Evolutionary conservation across 306 rosid genomes (phyloP).

Genomic region (Echinosophora koreensis): DNA sequence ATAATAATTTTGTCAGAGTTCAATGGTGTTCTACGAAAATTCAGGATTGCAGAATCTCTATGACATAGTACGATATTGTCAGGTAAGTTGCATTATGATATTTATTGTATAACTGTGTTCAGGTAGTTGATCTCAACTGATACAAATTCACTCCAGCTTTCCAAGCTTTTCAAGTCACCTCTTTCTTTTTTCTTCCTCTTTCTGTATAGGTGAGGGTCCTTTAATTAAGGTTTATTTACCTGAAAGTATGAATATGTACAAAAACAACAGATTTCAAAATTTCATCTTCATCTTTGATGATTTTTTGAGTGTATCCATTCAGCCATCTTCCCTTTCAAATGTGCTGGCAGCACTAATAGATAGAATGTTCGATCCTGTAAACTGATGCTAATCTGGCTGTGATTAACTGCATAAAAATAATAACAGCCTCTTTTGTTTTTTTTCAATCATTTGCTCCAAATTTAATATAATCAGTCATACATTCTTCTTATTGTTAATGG

Average conservation of each 20-base stretch:
- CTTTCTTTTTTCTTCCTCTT: constrained; percentile 28
- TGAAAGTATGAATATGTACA: constrained; percentile 21
- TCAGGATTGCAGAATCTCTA: constrained; percentile 92
- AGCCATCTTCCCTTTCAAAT: neutral
- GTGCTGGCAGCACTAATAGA: constrained; percentile 8
- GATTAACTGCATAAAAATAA: neutral
- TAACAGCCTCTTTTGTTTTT: neutral
- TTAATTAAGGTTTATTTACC: neutral
- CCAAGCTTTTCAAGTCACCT: constrained; percentile 3
- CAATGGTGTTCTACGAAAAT: constrained; percentile 96
- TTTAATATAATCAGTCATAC: neutral
- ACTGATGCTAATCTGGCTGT: neutral
- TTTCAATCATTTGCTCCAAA: neutral
- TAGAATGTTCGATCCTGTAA: neutral
- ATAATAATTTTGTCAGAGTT: constrained; percentile 71
- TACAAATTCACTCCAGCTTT: constrained; percentile 23
- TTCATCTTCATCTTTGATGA: constrained; percentile 34
- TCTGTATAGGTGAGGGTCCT: constrained; percentile 29
- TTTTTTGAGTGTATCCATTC: constrained; percentile 7
- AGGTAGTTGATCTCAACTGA: constrained; percentile 23
- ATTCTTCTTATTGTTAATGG: neutral
- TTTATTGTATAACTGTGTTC: constrained; percentile 6
- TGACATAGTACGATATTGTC: constrained; percentile 88
- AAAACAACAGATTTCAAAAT: constrained; percentile 20
- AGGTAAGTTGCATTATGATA: constrained; percentile 59